A percentile compares a stretch with the other conserved stretches of the same genome.
Evolutionary conservation across 2,329 filamentous ascomycete species (phyloP).

Genomic region (Cytospora schulzeri): DNA sequence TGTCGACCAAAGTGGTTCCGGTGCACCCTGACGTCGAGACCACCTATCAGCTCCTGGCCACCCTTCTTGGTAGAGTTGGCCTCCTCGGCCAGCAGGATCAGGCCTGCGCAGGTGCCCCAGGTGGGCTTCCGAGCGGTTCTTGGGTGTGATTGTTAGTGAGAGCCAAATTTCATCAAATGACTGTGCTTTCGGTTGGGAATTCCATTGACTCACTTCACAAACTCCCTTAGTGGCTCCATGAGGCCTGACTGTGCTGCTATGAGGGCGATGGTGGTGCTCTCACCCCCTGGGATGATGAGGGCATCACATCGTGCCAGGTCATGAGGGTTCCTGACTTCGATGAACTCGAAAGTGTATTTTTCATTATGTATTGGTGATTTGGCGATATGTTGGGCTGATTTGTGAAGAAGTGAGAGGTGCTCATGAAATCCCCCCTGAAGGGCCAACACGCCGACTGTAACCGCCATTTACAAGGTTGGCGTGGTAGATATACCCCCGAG

Average conservation of each 20-base stretch:
- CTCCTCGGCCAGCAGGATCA: slow-evolving; percentile 86
- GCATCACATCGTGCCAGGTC: slow-evolving; percentile 77
- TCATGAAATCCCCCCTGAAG: slow-evolving; percentile 94
- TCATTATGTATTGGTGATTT: slow-evolving; percentile 29
- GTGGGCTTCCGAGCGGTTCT: slow-evolving; percentile 77
- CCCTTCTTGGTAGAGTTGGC: slow-evolving; percentile 88
- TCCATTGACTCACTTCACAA: slow-evolving; percentile 73
- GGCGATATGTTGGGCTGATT: slow-evolving; percentile 60
- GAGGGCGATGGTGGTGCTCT: slow-evolving; percentile 90
- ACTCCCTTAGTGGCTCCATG: slow-evolving; percentile 81
- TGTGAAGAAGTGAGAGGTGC: slow-evolving; percentile 75
- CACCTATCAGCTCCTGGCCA: slow-evolving; percentile 91
- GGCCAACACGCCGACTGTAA: slow-evolving; percentile 66
- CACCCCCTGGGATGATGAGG: slow-evolving; percentile 88
- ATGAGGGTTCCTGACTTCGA: slow-evolving; percentile 76
- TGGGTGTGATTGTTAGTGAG: slow-evolving; percentile 23
- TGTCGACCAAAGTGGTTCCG: slow-evolving; percentile 95
- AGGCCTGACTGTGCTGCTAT: slow-evolving; percentile 81
- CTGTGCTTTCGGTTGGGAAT: neutral
- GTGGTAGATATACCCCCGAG: too few species aligned
- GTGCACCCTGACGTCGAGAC: slow-evolving; percentile 86
- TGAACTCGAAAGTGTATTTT: slow-evolving; percentile 57
- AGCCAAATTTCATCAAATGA: neutral
- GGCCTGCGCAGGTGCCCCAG: slow-evolving; percentile 95
- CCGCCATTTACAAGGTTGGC: slow-evolving; percentile 30